These are phyloP conservation scores for Annulohypoxylon stygium DNA, from an alignment of 495 filamentous ascomycete species.

Conservation along the genomic window DNA sequence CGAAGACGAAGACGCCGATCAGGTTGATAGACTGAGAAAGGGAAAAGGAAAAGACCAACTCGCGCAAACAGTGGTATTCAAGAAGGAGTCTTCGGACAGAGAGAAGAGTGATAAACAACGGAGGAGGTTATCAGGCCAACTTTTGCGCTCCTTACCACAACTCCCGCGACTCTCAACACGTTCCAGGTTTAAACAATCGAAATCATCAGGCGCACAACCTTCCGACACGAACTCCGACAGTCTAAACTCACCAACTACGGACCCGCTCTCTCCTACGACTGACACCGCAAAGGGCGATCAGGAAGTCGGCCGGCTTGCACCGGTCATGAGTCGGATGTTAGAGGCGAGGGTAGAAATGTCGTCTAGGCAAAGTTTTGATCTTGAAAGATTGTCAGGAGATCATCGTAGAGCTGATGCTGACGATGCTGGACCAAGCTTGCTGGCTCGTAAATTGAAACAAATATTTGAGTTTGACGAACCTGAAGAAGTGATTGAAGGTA, in stretches of 20 bases:
- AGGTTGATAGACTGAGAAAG: slow-evolving; percentile 36
- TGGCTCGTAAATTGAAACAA: slow-evolving; percentile 80
- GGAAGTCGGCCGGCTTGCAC: slow-evolving; percentile 63
- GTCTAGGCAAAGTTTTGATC: slow-evolving; percentile 65
- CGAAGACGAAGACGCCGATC: slow-evolving; percentile 72
- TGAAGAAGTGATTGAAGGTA: slow-evolving; percentile 87
- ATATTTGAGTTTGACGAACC: slow-evolving; percentile 88
- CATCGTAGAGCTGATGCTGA: slow-evolving; percentile 53
- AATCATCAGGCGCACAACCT: slow-evolving; percentile 43
- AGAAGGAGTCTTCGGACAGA: slow-evolving; percentile 39
- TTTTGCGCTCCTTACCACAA: slow-evolving; percentile 70
- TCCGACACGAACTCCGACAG: slow-evolving; percentile 30
- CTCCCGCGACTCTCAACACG: slow-evolving; percentile 55
- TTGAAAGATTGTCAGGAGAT: slow-evolving; percentile 58
- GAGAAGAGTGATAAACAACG: slow-evolving; percentile 59
- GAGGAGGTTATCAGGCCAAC: slow-evolving; percentile 71
- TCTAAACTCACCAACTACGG: slow-evolving; percentile 22
- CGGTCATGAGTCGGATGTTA: slow-evolving; percentile 84
- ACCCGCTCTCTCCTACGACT: slow-evolving; percentile 34
- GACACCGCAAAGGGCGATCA: slow-evolving; percentile 50
- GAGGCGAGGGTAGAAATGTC: slow-evolving; percentile 80
- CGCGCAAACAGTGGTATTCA: slow-evolving; percentile 56
- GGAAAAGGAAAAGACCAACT: slow-evolving; percentile 43
- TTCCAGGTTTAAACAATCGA: slow-evolving; percentile 55
- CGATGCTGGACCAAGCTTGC: slow-evolving; percentile 58